phyloP scores from a whole-genome alignment of 2,329 filamentous ascomycete species.

The Thermomyces lanuginosus region DNA sequence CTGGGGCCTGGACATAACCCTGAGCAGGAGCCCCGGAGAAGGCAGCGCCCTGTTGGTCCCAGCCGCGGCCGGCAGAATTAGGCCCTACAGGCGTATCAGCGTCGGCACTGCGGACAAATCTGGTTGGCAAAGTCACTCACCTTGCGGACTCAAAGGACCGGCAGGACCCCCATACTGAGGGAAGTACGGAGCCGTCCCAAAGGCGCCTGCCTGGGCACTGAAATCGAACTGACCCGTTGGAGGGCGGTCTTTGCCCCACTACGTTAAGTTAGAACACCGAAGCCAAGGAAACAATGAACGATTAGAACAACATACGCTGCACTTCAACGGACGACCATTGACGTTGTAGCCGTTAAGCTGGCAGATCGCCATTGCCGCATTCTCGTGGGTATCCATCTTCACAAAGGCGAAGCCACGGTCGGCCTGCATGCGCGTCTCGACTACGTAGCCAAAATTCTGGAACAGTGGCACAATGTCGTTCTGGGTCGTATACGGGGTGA shows the following conservation, averaged over 20 bases:
- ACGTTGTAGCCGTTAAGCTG: conserved; percentile 96
- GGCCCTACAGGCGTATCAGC: conserved; percentile 26
- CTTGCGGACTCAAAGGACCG: conserved; percentile 46
- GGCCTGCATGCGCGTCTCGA: conserved; percentile 93
- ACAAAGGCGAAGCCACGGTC: conserved; percentile 97
- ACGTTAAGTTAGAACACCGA: conserved; percentile 18
- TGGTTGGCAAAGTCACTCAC: conserved; percentile 12
- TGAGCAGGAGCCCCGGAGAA: conserved; percentile 30
- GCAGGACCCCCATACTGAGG: conserved; percentile 74
- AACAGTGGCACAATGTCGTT: conserved; percentile 95
- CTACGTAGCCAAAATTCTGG: conserved; percentile 95
- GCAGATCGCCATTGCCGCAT: conserved; percentile 95
- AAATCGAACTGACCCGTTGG: conserved; percentile 71
- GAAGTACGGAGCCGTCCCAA: conserved; percentile 63
- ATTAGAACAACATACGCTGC: conserved; percentile 60
- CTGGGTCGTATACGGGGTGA: conserved; percentile 94
- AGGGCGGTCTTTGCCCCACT: conserved; percentile 99
- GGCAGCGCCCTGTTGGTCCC: conserved; percentile 39
- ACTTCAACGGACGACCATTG: conserved; percentile 91
- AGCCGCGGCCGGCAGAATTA: conserved; percentile 41
- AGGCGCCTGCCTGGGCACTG: conserved; percentile 57
- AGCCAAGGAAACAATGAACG: conserved; percentile 10
- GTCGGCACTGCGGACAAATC: not conserved
- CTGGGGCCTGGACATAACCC: conserved; percentile 50
- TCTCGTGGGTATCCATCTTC: conserved; percentile 98